Evolutionary conservation across 1,284 basidiomycete genomes (phyloP).

Genomic region (Laetiporus sulphureus): DNA sequence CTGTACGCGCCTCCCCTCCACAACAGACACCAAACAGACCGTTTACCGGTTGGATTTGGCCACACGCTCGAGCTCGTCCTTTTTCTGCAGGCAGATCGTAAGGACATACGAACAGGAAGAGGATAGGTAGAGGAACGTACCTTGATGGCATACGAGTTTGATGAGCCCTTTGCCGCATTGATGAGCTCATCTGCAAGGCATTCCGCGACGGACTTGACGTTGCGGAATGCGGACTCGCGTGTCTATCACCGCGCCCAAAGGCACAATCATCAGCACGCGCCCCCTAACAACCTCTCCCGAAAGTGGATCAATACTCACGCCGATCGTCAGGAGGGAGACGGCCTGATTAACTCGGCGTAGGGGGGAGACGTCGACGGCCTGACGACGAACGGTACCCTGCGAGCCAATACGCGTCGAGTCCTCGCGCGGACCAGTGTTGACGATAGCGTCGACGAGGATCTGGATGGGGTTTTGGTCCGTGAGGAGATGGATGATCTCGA

Average conservation of each 20-base stretch:
- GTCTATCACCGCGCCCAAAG: slow-evolving; percentile 45
- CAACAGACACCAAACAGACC: no score
- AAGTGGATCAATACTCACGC: slow-evolving; percentile 50
- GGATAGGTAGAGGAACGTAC: slow-evolving; percentile 30
- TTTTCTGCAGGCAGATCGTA: slow-evolving; percentile 50
- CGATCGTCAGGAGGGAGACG: slow-evolving; percentile 90
- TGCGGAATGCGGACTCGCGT: slow-evolving; percentile 99
- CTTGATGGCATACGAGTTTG: slow-evolving; percentile 99
- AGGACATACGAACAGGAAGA: not conserved
- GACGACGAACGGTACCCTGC: slow-evolving; percentile 98
- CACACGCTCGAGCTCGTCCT: slow-evolving; percentile 97
- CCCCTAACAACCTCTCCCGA: not conserved
- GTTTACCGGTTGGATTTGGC: slow-evolving; percentile 98
- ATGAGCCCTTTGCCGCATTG: slow-evolving; percentile 99
- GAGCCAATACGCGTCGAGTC: slow-evolving; percentile 99
- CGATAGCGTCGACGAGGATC: slow-evolving; percentile 95
- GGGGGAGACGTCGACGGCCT: slow-evolving; percentile 99
- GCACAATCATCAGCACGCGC: not conserved
- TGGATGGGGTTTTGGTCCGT: slow-evolving; percentile 99
- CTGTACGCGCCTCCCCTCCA: no score
- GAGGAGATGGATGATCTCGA: slow-evolving; percentile 99
- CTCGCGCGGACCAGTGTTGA: slow-evolving; percentile 99
- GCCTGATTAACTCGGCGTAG: slow-evolving; percentile 98
- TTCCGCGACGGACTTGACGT: slow-evolving; percentile 98
- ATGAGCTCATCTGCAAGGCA: slow-evolving; percentile 99